These are phyloP conservation scores for Adansonia gregorii DNA, from an alignment of 441 rosid species.

Conservation along the genomic window DNA sequence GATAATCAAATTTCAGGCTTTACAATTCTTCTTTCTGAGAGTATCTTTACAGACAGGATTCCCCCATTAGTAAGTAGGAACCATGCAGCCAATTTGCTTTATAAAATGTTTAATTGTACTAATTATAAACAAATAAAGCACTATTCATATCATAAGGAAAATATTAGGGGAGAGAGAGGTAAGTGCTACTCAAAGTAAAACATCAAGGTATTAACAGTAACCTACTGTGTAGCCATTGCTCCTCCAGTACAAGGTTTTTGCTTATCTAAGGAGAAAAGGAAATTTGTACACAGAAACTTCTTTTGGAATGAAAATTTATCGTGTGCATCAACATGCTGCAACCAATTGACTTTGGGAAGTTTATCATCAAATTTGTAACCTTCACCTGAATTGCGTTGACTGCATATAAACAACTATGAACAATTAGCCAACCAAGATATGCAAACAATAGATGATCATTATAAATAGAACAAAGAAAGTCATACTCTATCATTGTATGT, in stretches of 20 bases:
- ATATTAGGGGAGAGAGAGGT: not conserved
- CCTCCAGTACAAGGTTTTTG: slow-evolving; percentile 57
- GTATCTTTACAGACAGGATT: not conserved
- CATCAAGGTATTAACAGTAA: not conserved
- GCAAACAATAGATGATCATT: slow-evolving; percentile 19
- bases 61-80: not conserved
- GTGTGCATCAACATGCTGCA: slow-evolving; percentile 56
- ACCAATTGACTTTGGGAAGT: slow-evolving; percentile 75
- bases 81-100: slow-evolving; percentile 18
- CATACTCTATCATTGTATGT: slow-evolving; percentile 44
- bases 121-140: slow-evolving; percentile 3
- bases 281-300: slow-evolving; percentile 61
- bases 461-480: slow-evolving; percentile 20
- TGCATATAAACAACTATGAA: slow-evolving; percentile 35
- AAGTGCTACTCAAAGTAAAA: not conserved
- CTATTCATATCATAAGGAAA: not conserved
- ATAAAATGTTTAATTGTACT: slow-evolving; percentile 1
- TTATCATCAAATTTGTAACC: slow-evolving; percentile 43
- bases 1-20: slow-evolving; percentile 8
- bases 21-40: slow-evolving; percentile 9
- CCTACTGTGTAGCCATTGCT: slow-evolving; percentile 58
- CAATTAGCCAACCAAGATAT: slow-evolving; percentile 27
- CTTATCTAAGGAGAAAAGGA: slow-evolving; percentile 64
- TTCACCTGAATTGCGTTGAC: slow-evolving; percentile 45
- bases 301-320: slow-evolving; percentile 43